Conservation (phyloP, 768 basidiomycete species). For the Naganishia friedmannii region DNA sequence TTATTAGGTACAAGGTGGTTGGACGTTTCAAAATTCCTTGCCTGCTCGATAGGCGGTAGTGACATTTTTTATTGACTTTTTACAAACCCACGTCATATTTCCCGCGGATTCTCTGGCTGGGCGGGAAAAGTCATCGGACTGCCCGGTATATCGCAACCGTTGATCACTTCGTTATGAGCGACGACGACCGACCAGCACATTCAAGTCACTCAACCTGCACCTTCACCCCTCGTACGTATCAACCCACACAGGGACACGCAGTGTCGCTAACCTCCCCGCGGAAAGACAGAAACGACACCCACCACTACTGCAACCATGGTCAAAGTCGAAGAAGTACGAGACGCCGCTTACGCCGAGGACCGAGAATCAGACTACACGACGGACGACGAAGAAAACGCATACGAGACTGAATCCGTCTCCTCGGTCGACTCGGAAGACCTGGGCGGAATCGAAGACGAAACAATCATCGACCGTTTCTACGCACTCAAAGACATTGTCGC, state of each 20-base stretch:
- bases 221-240: neutral
- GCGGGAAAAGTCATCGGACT: conserved; percentile 4
- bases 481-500: conserved; percentile 96
- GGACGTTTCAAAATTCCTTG: neutral
- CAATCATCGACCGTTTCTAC: conserved; percentile 77
- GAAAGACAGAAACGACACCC: neutral
- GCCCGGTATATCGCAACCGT: too few species aligned
- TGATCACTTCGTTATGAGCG: neutral
- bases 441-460: conserved; percentile 64
- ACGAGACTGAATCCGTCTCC: conserved; percentile 71
- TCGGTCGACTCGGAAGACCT: conserved; percentile 58
- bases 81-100: neutral
- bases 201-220: neutral
- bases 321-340: conserved; percentile 75
- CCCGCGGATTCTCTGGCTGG: neutral
- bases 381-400: conserved; percentile 66
- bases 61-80: too few species aligned
- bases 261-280: neutral
- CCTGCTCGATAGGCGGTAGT: neutral
- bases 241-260: neutral
- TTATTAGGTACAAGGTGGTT: too few species aligned
- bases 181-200: neutral
- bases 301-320: conserved; percentile 62
- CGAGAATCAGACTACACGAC: conserved; percentile 64
- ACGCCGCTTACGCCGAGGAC: conserved; percentile 53